Conservation (phyloP, 208 protist species). For the Ichthyophonus hoferi region DNA sequence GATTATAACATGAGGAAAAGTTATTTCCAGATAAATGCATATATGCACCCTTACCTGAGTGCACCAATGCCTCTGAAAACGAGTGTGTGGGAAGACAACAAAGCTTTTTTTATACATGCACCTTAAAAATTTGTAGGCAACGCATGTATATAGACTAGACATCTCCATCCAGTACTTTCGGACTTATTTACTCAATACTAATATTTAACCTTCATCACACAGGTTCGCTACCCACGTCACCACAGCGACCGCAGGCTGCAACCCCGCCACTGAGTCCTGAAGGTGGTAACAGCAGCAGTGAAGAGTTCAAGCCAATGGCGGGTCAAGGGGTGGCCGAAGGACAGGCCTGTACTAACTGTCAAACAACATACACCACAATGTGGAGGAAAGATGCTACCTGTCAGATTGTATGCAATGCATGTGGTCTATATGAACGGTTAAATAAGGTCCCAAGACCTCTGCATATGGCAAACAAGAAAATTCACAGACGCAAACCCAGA, state of each 20-base stretch:
- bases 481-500: not conserved
- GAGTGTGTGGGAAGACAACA: too few species aligned
- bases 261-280: not conserved
- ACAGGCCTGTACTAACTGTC: slow-evolving; percentile 6
- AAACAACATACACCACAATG: not conserved
- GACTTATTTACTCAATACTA: not conserved
- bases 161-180: not conserved
- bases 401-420: slow-evolving; percentile 22
- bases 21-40: not conserved
- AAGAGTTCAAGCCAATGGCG: not conserved
- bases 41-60: not conserved
- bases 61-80: not conserved
- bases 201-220: not conserved
- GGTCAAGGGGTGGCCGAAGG: not conserved
- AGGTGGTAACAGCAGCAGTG: not conserved
- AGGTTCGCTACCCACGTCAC: not conserved
- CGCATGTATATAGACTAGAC: not conserved
- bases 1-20: not conserved
- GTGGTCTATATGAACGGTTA: slow-evolving; percentile 12
- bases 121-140: not conserved
- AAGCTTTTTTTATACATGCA: too few species aligned
- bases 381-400: slow-evolving; percentile 11
- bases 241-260: not conserved
- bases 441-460: not conserved
- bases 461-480: not conserved